A percentile compares a stretch with the other conserved stretches of the same genome.
These are phyloP conservation scores for Cordyceps pruinosa DNA, from an alignment of 2,329 filamentous ascomycete genomes.

Conservation along the genomic window DNA sequence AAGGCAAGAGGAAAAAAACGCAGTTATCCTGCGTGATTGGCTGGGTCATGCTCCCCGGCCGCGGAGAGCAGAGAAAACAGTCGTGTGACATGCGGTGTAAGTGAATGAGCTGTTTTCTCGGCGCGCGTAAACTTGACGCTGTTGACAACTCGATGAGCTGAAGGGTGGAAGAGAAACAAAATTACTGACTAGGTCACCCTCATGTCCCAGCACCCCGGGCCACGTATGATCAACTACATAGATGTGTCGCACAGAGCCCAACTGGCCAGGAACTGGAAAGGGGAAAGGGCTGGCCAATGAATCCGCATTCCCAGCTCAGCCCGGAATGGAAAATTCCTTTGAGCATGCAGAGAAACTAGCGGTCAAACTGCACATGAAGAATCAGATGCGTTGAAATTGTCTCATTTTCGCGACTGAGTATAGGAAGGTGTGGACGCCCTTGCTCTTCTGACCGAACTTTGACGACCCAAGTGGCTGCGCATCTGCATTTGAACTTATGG, in stretches of 20 bases:
- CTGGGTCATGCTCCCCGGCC: neutral
- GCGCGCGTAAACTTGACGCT: neutral
- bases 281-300: neutral
- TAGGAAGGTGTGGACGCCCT: neutral
- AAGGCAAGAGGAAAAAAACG: neutral
- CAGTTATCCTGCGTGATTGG: neutral
- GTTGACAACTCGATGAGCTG: neutral
- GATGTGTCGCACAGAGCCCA: conserved; percentile 3
- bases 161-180: neutral
- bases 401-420: neutral
- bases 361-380: conserved; percentile 1
- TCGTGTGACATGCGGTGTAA: conserved; percentile 1
- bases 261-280: neutral
- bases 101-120: neutral
- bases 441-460: neutral
- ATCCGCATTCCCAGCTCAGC: neutral
- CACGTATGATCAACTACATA: conserved; percentile 6
- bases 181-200: neutral
- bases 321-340: neutral
- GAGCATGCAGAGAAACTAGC: conserved; percentile 2
- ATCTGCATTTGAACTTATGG: neutral
- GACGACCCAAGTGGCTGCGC: neutral
- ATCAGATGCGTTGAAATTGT: neutral
- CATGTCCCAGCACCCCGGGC: neutral
- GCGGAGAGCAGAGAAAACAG: neutral